phyloP scores from a whole-genome alignment of 768 basidiomycete genomes.

The Suillus subalutaceus region DNA sequence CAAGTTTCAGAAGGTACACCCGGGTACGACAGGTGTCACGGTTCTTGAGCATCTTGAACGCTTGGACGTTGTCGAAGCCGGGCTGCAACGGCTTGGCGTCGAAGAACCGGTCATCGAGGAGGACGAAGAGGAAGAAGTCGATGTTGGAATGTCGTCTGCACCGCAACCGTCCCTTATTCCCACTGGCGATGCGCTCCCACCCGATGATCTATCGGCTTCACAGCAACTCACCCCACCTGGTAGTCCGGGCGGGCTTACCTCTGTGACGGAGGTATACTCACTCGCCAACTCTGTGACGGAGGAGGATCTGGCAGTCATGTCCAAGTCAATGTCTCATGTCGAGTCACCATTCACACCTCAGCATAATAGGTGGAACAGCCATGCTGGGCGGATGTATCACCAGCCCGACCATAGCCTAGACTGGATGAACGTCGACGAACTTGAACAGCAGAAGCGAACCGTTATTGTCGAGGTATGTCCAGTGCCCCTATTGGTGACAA shows the following conservation, averaged over 20 bases:
- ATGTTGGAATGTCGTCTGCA: conserved; percentile 59
- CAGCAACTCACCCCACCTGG: conserved; percentile 56
- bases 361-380: conserved; percentile 40
- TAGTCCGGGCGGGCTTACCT: conserved; percentile 52
- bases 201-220: conserved; percentile 35
- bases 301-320: conserved; percentile 73
- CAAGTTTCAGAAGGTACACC: conserved; percentile 84
- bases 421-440: conserved; percentile 46
- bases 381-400: conserved; percentile 28
- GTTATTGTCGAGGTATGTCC: conserved; percentile 73
- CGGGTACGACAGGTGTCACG: conserved; percentile 84
- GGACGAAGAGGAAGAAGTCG: conserved; percentile 59
- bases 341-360: conserved; percentile 49
- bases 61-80: conserved; percentile 80
- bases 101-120: conserved; percentile 54
- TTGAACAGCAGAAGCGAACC: conserved; percentile 50
- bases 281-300: conserved; percentile 61
- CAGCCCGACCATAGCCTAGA: conserved; percentile 41
- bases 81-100: conserved; percentile 71
- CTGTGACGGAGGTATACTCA: conserved; percentile 59
- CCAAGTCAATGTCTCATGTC: conserved; percentile 74
- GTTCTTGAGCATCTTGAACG: conserved; percentile 86
- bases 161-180: conserved; percentile 29
- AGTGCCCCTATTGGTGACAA: conserved; percentile 9
- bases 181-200: conserved; percentile 29